A percentile compares a stretch with the other conserved stretches of the same genome.
Conservation (phyloP, 2,329 filamentous ascomycete genomes). For the Ambrosiella xylebori region DNA sequence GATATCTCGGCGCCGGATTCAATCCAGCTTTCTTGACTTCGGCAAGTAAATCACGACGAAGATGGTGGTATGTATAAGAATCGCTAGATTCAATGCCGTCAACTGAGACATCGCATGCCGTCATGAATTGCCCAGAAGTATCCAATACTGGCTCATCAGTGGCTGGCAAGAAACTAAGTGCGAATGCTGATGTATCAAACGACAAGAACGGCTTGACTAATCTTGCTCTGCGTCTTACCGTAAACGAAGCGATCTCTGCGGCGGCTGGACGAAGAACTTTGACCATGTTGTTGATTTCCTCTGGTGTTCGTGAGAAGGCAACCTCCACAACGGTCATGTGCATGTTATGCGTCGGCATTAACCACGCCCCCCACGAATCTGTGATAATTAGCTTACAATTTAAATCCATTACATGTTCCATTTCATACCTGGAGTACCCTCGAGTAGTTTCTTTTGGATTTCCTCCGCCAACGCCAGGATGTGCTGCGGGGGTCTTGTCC, state of each 20-base stretch:
- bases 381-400: neutral
- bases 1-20: slow-evolving; percentile 49
- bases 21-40: slow-evolving; percentile 44
- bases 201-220: slow-evolving; percentile 70
- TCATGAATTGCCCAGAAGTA: neutral
- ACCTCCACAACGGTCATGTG: slow-evolving; percentile 79
- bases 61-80: slow-evolving; percentile 73
- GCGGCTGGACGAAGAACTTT: slow-evolving; percentile 37
- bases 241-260: slow-evolving; percentile 45
- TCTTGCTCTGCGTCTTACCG: slow-evolving; percentile 48
- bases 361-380: slow-evolving; percentile 49
- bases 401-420: neutral
- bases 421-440: slow-evolving; percentile 49
- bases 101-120: slow-evolving; percentile 14
- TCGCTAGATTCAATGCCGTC: slow-evolving; percentile 33
- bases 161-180: slow-evolving; percentile 73
- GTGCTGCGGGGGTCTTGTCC: slow-evolving; percentile 64
- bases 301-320: slow-evolving; percentile 56
- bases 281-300: slow-evolving; percentile 49
- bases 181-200: slow-evolving; percentile 71
- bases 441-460: slow-evolving; percentile 49
- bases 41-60: slow-evolving; percentile 61
- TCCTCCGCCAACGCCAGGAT: slow-evolving; percentile 49
- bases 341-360: slow-evolving; percentile 62
- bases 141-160: slow-evolving; percentile 37